Evolutionary conservation across 2,329 filamentous ascomycete genomes (phyloP).

Genomic region (Macrophomina pseudophaseolina): DNA sequence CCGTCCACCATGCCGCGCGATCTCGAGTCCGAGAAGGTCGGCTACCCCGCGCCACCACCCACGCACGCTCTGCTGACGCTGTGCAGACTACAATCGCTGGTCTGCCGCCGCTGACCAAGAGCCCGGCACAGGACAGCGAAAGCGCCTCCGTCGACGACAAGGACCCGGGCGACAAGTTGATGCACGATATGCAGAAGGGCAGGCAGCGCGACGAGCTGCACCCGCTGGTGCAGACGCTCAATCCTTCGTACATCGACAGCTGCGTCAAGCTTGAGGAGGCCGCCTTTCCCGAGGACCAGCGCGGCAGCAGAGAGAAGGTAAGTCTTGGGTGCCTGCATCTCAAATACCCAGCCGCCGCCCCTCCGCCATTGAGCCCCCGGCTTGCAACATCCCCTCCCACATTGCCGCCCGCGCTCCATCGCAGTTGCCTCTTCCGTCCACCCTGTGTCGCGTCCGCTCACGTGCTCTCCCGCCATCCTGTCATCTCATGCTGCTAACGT

Average conservation of each 20-base stretch:
- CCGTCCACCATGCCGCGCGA: conserved; percentile 49
- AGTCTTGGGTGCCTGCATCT: conserved; percentile 10
- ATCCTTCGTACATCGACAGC: conserved; percentile 67
- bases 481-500: conserved; percentile 10
- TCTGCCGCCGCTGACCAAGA: conserved; percentile 46
- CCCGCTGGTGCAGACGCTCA: conserved; percentile 76
- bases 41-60: background rate
- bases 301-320: conserved; percentile 66
- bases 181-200: conserved; percentile 31
- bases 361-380: background rate
- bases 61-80: background rate
- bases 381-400: conserved; percentile 3
- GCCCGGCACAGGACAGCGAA: conserved; percentile 24
- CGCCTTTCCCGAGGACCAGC: conserved; percentile 63
- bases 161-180: conserved; percentile 29
- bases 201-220: conserved; percentile 64
- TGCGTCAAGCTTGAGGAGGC: conserved; percentile 64
- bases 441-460: conserved; percentile 3
- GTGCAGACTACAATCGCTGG: conserved; percentile 36
- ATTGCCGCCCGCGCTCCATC: background rate
- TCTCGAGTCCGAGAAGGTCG: conserved; percentile 41
- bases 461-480: background rate
- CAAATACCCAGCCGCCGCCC: conserved; percentile 18
- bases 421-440: background rate
- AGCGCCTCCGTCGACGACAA: conserved; percentile 13